These are phyloP conservation scores for Macrolepiota fuliginosa DNA, from an alignment of 768 basidiomycete genomes.

Conservation along the genomic window DNA sequence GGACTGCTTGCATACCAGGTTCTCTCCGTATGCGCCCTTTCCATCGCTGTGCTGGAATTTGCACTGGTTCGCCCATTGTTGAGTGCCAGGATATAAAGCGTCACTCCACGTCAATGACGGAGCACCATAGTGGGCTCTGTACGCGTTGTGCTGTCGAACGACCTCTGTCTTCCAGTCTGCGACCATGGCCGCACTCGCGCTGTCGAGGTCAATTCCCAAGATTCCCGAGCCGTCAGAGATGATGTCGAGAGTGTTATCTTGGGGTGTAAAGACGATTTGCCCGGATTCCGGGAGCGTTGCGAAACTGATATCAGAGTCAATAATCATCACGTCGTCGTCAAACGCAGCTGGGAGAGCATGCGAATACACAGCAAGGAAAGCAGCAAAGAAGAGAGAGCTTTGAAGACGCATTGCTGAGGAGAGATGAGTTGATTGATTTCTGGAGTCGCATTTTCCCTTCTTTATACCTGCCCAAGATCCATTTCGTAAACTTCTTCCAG, in stretches of 20 bases:
- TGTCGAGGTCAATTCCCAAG: not conserved
- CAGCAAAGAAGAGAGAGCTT: not conserved
- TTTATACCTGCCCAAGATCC: not conserved
- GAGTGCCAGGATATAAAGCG: constrained; percentile 55
- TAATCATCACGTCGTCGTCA: not conserved
- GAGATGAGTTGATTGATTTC: not conserved
- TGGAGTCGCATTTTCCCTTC: not conserved
- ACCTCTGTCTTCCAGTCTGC: not conserved
- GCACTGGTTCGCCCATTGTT: constrained; percentile 67
- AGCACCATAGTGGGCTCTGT: constrained; percentile 66
- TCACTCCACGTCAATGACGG: constrained; percentile 60
- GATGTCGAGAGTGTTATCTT: not conserved
- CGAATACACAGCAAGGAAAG: not conserved
- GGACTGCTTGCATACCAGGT: constrained; percentile 11
- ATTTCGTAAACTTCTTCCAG: not conserved
- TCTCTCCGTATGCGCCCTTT: constrained; percentile 63
- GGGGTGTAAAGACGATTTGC: not conserved
- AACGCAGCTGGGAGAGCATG: not conserved
- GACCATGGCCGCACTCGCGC: not conserved
- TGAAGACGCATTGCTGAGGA: not conserved
- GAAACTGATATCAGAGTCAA: not conserved
- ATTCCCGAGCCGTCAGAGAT: not conserved
- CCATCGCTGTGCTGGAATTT: constrained; percentile 63
- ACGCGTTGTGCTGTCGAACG: constrained; percentile 47
- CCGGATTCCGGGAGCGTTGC: not conserved